Evolutionary conservation across 345 rosid genomes (phyloP), one percentile per base, ranked within the genome.

Genomic region (Heritiera fomes): DNA sequence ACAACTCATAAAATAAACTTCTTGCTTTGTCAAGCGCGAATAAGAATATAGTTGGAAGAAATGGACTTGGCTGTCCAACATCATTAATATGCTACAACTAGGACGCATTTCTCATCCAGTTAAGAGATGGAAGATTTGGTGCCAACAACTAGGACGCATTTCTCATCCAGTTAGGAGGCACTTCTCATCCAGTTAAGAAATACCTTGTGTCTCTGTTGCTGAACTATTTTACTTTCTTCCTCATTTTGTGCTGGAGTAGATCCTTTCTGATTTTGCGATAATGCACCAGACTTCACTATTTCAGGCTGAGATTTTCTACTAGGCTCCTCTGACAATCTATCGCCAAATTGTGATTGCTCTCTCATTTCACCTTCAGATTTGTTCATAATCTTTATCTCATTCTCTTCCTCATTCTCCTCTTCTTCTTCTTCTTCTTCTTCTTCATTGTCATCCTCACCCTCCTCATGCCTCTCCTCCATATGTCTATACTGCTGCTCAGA

Each of bases 141-240:
- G 32, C 30, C 73, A n/a, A 34, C 3, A 71, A 34, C 46, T 1
- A 64, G 5, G 15, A 34, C 0, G 45, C 46, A 34, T 6, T 64
- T 63, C 43, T 34, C 43, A 32, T 63, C 43, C 69, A 34, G 34
- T 13, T 64, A 34, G 5, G 59, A 56, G 61, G n/a, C n/a, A n/a
- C n/a, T n/a, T n/a, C n/a, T n/a, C n/a, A 59, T 6, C 30, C 73
- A n/a, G n/a, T n/a, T n/a, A n/a, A n/a, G 30, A 70, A 50, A 66
- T 84, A 94, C 99, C 97, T 89, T 90, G 43, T 77, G 87, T 83
- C 85, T 82, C 66, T 76, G 90, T 56, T 82, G 82, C 78, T 83
- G 86, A 78, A 77, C 87, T 34, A 71, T 80, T 9, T 77, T 80
- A 71, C 82, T 87, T 85, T 87, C 85, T 58, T 87, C 92, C 18